Evolutionary conservation across 768 basidiomycete genomes (phyloP).

Genomic region (Mycena belliarum): DNA sequence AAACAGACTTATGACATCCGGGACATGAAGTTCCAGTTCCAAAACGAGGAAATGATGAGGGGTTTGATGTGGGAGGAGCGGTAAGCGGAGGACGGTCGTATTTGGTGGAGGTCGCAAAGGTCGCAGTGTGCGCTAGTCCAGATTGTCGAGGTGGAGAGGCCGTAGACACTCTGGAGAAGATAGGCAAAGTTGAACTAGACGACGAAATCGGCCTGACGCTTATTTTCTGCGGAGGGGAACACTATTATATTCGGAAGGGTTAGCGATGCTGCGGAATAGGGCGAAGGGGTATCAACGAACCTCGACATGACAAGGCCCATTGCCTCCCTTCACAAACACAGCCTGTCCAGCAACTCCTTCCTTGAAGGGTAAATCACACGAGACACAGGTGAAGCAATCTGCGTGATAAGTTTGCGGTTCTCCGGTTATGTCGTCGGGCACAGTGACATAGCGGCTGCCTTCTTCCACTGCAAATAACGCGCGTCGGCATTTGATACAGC

Average conservation of each 20-base stretch:
- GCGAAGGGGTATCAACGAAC: conserved; percentile 27
- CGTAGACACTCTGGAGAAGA: conserved; percentile 14
- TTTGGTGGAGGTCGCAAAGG: conserved; percentile 11
- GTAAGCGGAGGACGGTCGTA: conserved; percentile 41
- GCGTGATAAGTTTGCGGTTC: conserved; percentile 68
- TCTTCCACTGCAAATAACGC: conserved; percentile 58
- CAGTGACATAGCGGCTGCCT: conserved; percentile 69
- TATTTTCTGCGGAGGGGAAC: conserved; percentile 45
- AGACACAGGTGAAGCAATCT: conserved; percentile 72
- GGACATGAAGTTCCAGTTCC: conserved; percentile 67
- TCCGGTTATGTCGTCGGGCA: conserved; percentile 55
- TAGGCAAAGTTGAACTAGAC: conserved; percentile 4
- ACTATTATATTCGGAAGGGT: conserved; percentile 32
- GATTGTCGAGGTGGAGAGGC: background rate
- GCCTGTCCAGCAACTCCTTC: conserved; percentile 64
- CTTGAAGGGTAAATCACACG: conserved; percentile 66
- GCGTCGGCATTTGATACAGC: conserved; percentile 61
- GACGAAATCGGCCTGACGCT: conserved; percentile 24
- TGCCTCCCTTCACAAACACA: conserved; percentile 65
- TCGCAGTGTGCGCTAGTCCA: background rate
- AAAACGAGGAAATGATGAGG: conserved; percentile 50
- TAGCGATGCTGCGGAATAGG: background rate
- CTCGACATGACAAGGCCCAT: conserved; percentile 72
- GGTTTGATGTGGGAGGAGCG: conserved; percentile 36
- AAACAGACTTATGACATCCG: conserved; percentile 72